A percentile compares a stretch with the other conserved stretches of the same genome.
Conservation (phyloP, 257 asterid species). For the Pogostemon cablin region DNA sequence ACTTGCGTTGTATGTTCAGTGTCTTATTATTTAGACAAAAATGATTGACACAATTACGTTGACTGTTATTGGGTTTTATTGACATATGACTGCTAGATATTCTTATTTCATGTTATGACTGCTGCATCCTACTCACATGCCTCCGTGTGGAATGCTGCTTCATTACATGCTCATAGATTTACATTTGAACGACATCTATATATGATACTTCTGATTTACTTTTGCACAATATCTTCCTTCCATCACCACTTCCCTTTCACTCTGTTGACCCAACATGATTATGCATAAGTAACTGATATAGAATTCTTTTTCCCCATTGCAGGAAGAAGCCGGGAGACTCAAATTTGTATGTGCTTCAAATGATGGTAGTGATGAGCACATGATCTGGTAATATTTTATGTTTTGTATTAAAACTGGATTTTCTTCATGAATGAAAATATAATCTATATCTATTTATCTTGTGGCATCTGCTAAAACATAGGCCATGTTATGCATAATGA, state of each 20-base stretch:
- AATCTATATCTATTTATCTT: constrained; percentile 11
- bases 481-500: background rate
- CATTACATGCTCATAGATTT: too few relatives aligned
- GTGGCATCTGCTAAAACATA: constrained; percentile 17
- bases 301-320: constrained; percentile 33
- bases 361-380: constrained; percentile 83
- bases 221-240: background rate
- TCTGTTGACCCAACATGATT: background rate
- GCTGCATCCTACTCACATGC: too few relatives aligned
- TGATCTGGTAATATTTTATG: constrained; percentile 76
- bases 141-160: background rate
- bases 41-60: background rate
- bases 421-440: constrained; percentile 17
- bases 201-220: background rate
- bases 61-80: constrained; percentile 9
- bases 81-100: background rate
- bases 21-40: too few relatives aligned
- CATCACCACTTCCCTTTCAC: background rate
- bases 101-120: too few relatives aligned
- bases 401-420: constrained; percentile 25
- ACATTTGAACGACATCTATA: too few relatives aligned
- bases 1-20: background rate
- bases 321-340: constrained; percentile 93
- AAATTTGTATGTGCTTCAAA: constrained; percentile 87
- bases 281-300: constrained; percentile 12